phyloP scores from a whole-genome alignment of 176 grass and related monocot genomes.

The Melocanna baccifera region DNA sequence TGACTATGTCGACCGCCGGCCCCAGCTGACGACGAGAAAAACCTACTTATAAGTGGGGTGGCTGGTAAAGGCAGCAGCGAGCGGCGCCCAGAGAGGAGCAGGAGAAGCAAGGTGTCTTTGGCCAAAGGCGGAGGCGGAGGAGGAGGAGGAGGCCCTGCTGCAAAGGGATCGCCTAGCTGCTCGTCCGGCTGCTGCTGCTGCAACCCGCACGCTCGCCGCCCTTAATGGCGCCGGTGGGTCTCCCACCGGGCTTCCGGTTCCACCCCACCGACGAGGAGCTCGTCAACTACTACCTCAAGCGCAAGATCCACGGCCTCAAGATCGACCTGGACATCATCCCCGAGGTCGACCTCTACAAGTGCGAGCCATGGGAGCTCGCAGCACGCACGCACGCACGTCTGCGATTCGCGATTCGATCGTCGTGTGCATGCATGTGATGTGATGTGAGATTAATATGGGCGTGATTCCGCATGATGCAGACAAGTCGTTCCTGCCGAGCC shows the following conservation, averaged over 20 bases:
- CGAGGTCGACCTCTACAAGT: slow-evolving; percentile 97
- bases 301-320: slow-evolving; percentile 96
- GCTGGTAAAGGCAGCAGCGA: slow-evolving; percentile 65
- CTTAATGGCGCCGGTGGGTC: slow-evolving; percentile 84
- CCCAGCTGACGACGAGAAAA: slow-evolving; percentile 40
- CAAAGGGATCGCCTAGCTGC: not conserved
- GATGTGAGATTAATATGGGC: not conserved
- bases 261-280: slow-evolving; percentile 96
- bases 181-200: not conserved
- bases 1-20: not conserved
- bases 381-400: not conserved
- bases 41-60: slow-evolving; percentile 47
- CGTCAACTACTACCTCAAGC: slow-evolving; percentile 97
- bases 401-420: not conserved
- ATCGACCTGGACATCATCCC: slow-evolving; percentile 98
- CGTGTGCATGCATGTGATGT: not conserved
- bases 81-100: slow-evolving; percentile 39
- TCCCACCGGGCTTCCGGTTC: slow-evolving; percentile 93
- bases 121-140: not conserved
- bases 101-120: slow-evolving; percentile 61
- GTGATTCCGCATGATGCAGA: slow-evolving; percentile 35
- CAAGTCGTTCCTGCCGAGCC: slow-evolving; percentile 94
- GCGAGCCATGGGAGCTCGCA: slow-evolving; percentile 95
- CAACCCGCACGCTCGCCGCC: not conserved
- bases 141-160: not conserved